These are phyloP conservation scores for Daedaleopsis nitida DNA, from an alignment of 768 basidiomycete genomes.

Conservation along the genomic window DNA sequence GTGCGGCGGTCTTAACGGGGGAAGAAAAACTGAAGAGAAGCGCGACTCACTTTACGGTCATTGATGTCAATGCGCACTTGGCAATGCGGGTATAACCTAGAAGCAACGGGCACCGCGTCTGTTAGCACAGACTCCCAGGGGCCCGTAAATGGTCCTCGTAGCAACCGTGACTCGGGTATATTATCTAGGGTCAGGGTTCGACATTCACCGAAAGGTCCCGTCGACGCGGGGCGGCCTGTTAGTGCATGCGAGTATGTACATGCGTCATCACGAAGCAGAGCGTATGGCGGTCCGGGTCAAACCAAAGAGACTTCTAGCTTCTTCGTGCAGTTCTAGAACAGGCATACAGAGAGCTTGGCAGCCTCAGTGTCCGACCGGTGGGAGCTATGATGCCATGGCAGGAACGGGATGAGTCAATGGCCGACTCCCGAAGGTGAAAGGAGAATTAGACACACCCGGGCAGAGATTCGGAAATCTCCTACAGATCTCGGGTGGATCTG, in stretches of 20 bases:
- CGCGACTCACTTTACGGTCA: not conserved
- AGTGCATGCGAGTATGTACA: too few relatives aligned
- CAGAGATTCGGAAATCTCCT: not conserved
- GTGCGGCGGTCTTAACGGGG: not conserved
- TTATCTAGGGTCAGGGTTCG: not conserved
- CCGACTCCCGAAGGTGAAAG: not conserved
- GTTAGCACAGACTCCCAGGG: too few relatives aligned
- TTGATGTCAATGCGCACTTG: slow-evolving; percentile 2
- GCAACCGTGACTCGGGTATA: not conserved
- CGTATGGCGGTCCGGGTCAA: too few relatives aligned
- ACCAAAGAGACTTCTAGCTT: too few relatives aligned
- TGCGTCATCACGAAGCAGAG: too few relatives aligned
- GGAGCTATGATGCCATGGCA: too few relatives aligned
- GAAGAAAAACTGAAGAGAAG: too few relatives aligned
- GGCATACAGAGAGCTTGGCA: too few relatives aligned
- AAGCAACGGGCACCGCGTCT: not conserved
- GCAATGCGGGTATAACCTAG: not conserved
- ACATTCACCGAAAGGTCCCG: not conserved
- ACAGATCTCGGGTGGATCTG: not conserved
- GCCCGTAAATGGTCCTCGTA: not conserved
- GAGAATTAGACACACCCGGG: not conserved
- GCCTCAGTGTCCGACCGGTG: too few relatives aligned
- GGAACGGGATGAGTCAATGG: too few relatives aligned
- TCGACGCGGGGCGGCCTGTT: too few relatives aligned
- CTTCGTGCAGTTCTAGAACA: too few relatives aligned